Conservation (phyloP, 805 yeast genomes). For the Kodamaea neixiangensis region DNA sequence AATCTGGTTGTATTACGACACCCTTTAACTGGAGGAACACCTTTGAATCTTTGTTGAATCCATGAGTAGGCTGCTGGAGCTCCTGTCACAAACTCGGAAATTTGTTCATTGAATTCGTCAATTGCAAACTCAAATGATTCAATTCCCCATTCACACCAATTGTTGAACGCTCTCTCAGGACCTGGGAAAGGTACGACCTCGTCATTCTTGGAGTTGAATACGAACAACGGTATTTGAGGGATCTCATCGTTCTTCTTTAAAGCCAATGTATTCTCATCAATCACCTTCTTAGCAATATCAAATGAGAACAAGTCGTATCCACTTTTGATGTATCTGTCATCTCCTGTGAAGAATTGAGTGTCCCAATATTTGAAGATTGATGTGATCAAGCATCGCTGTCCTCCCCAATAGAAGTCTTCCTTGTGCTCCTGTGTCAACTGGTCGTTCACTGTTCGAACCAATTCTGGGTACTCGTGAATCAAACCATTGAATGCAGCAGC, state of each 20-base stretch:
- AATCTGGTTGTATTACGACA: constrained; percentile 41
- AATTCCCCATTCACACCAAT: constrained; percentile 15
- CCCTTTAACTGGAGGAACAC: constrained; percentile 18
- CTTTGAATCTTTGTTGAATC: constrained; percentile 19
- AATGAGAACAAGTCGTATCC: constrained; percentile 21
- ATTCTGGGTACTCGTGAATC: constrained; percentile 31
- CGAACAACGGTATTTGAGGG: constrained; percentile 14
- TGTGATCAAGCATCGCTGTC: constrained; percentile 3
- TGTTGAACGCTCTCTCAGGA: constrained; percentile 12
- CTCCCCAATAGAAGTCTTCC: constrained; percentile 7
- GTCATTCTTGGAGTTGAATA: constrained; percentile 16
- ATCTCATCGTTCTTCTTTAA: constrained; percentile 10
- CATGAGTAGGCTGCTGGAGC: constrained; percentile 19
- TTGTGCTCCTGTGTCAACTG: neutral
- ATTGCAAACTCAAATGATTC: constrained; percentile 12
- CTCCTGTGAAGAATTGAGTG: constrained; percentile 16
- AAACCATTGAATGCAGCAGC: constrained; percentile 33
- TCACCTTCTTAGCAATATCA: constrained; percentile 13
- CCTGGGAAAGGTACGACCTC: constrained; percentile 15
- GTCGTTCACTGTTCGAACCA: constrained; percentile 6
- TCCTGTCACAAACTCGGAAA: constrained; percentile 18
- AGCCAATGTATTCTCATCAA: constrained; percentile 26
- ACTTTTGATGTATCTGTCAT: constrained; percentile 10
- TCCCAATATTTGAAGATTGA: constrained; percentile 5
- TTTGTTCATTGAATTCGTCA: constrained; percentile 17